Conservation (phyloP, 352 stramenopile species). For the Phytophthora fragariaefolia region DNA sequence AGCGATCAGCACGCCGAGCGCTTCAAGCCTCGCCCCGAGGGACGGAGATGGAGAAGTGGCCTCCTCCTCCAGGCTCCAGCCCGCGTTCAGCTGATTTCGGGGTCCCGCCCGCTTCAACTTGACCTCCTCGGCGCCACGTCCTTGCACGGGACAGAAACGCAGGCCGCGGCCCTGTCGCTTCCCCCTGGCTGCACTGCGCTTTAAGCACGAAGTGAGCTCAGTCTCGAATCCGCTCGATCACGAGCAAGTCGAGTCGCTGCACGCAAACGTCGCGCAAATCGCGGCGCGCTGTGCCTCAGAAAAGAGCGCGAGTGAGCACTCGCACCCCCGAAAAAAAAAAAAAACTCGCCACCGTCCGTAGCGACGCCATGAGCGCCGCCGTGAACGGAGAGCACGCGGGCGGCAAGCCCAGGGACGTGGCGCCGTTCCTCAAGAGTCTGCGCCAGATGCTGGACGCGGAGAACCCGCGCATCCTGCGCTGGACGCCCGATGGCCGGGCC, state of each 20-base stretch:
- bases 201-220: conserved; percentile 11
- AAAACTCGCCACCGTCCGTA: no score
- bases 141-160: conserved; percentile 24
- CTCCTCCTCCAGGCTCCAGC: background rate
- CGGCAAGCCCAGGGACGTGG: conserved; percentile 50
- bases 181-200: background rate
- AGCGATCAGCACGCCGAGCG: conserved; percentile 12
- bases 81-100: background rate
- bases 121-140: conserved; percentile 8
- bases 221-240: conserved; percentile 28
- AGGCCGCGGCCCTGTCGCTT: background rate
- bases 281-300: conserved; percentile 17
- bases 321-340: conserved; percentile 13
- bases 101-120: conserved; percentile 22
- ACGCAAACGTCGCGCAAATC: conserved; percentile 30
- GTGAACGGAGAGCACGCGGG: background rate
- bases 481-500: conserved; percentile 56
- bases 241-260: background rate
- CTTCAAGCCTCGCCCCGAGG: conserved; percentile 8
- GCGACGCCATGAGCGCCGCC: background rate
- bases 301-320: background rate
- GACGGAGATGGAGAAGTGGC: background rate
- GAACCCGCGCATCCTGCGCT: conserved; percentile 51
- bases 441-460: conserved; percentile 68
- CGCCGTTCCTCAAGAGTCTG: conserved; percentile 75